Evolutionary conservation across 108 stramenopile species (phyloP).

Genomic region (Poteriospumella lacustris): DNA sequence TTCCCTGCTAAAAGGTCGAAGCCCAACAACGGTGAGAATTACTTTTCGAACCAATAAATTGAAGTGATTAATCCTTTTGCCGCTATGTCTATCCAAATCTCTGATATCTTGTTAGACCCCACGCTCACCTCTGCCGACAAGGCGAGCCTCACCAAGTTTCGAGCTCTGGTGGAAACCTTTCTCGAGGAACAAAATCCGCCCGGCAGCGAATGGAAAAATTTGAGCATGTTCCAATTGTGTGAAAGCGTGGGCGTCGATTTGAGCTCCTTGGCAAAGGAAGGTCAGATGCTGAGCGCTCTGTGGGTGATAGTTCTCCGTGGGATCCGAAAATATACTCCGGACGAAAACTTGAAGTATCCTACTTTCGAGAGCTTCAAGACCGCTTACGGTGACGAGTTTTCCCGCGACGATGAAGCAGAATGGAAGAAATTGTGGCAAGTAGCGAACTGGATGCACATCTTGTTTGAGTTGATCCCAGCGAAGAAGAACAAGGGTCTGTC

Average conservation of each 20-base stretch:
- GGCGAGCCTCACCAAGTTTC: too few species aligned
- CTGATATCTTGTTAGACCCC: too few species aligned
- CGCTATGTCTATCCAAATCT: too few species aligned
- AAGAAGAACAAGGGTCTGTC: slow-evolving; percentile 19
- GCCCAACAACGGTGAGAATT: too few species aligned
- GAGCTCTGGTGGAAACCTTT: too few species aligned
- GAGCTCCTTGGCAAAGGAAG: neutral
- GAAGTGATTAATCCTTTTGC: too few species aligned
- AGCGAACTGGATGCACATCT: slow-evolving; percentile 26
- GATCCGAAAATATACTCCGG: neutral
- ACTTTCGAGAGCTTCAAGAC: neutral
- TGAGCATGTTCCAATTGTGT: neutral
- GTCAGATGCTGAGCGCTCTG: neutral
- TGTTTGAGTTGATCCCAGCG: slow-evolving; percentile 18
- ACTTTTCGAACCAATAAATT: too few species aligned
- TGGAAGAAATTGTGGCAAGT: neutral
- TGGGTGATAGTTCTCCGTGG: neutral
- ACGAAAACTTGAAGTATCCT: neutral
- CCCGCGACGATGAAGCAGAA: slow-evolving; percentile 14
- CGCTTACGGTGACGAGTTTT: neutral
- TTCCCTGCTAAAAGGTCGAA: too few species aligned
- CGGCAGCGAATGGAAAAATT: too few species aligned
- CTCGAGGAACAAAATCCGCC: too few species aligned
- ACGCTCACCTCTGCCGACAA: too few species aligned
- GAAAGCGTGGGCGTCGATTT: neutral